Base-by-base conservation (phyloP, 306 rosid species). In the Prunus armeniaca region DNA sequence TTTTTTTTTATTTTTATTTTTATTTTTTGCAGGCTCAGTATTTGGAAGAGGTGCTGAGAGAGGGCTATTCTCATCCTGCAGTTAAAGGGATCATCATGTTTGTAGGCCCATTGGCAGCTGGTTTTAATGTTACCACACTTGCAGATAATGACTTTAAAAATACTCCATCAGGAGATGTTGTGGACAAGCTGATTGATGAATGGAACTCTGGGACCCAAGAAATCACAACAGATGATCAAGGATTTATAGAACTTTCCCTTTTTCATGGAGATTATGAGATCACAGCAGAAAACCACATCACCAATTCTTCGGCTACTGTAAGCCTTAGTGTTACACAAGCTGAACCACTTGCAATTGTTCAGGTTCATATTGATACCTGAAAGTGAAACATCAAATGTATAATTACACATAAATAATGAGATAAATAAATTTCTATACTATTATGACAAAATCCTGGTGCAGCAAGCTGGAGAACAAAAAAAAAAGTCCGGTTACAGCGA, bases 81-180 rank as follows among this genome's bases (percentile, higher is more conserved):
- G 91, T 93, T 20, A 9, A 93, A 79, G 98, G 98, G 74, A 93
- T 93, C 57, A 81, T 93, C 83, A 87, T 88, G 78, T 93, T 91
- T 72, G 76, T 85, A 0, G 98, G 96, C 67, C 94, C 97, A 74
- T 75, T 32, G 56, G 49, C 63, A 32, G 98, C 91, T 24, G 89
- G 91, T 51, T 93, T 91, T 79, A 83, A 87, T 18, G 63, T 67
- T 4, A 84, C 79, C 41, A 41, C 84, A 19, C 88, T 91, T 3
- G 87, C 81, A 2, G 93, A 87, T 82, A 69, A 56, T 11, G 76
- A 86, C 81, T 93, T 88, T 79, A 74, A 72, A 12, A 93, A 83
- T 34, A 91, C 98, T 69, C 76, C 86, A 20, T 51, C 86, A 0
- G 97, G 98, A 65, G 91, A 93, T 11, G 88, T 87, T 43, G 94